phyloP scores from a whole-genome alignment of 441 rosid species.

The Pelargonium cotyledonis region DNA sequence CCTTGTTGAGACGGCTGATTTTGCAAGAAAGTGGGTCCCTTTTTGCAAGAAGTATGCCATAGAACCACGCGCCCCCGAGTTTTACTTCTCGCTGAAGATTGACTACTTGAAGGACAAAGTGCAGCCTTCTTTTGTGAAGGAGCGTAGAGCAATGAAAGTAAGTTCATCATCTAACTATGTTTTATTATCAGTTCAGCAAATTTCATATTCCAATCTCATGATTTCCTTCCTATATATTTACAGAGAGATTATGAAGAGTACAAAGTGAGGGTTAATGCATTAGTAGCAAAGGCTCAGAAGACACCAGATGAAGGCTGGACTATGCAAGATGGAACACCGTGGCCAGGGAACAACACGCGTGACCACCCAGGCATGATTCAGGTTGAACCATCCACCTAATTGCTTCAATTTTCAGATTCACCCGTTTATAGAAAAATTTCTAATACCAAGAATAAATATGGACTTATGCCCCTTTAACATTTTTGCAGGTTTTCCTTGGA shows the following conservation, averaged over 20 bases:
- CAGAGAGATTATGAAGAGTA: constrained; percentile 97
- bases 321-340: constrained; percentile 97
- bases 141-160: constrained; percentile 94
- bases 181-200: neutral
- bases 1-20: constrained; percentile 88
- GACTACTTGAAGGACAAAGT: constrained; percentile 83
- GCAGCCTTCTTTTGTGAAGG: constrained; percentile 67
- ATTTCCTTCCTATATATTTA: constrained; percentile 12
- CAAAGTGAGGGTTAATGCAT: constrained; percentile 69
- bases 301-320: constrained; percentile 99
- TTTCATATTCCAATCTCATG: neutral
- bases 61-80: constrained; percentile 98
- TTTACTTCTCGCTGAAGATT: constrained; percentile 77
- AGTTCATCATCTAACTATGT: constrained; percentile 13
- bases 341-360: constrained; percentile 88
- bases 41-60: constrained; percentile 78
- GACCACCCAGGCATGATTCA: constrained; percentile 99
- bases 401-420: neutral
- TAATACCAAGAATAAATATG: neutral
- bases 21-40: constrained; percentile 96
- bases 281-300: constrained; percentile 82
- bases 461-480: neutral
- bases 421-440: neutral
- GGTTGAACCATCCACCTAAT: constrained; percentile 35
- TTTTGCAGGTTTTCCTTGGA: constrained; percentile 74